Evolutionary conservation across 108 stramenopile species (phyloP), one percentile per base, ranked within the genome.

Genomic region (Ochromonas danica): DNA sequence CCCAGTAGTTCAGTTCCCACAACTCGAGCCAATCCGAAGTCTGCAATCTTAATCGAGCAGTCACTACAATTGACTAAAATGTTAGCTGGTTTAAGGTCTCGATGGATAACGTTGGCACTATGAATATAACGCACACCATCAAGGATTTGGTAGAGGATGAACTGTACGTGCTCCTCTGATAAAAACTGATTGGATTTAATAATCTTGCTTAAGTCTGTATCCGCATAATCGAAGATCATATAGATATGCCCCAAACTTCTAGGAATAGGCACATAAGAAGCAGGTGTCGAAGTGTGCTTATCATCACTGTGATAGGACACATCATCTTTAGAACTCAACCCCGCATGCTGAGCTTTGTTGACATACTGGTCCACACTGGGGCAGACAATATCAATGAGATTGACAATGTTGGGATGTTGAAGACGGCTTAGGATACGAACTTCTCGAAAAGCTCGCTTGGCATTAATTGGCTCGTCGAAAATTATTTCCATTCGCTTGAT

Each of bases 141-240:
- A 62, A 99, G 92, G 88, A 99, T 93, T 89, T 99, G 96, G 84
- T 97, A 99, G 51, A 99, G 79, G 87, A 99, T 97, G 40, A 94
- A 91, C 40, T 87, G 79, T 42, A 99, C 93, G 87, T 99, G 98
- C 81, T 94, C 95, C 39, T 92, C 94, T 27, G 95, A 94, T 62
- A 99, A 88, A 78, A 95, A 96, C 88, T 99, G 98, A 17, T 95
- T 94, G 72, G 92, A 93, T 88, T 94, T 95, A 83, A 98, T 97
- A 38, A 99, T 88, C 87, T 99, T 99, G 89, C 95, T 94, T 70
- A 99, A 83, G 82, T 99, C 98, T 6, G 98, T 99, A 83, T 99
- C 98, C 2, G 97, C 94, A 77, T 92, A 93, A 86, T 93, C 87
- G 40, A 89, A 85, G 42, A 90, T 78, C 14, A 88, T 57, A 83